Base-by-base conservation (phyloP, 208 protist genomes). In the Wallacemonas collosoma region DNA sequence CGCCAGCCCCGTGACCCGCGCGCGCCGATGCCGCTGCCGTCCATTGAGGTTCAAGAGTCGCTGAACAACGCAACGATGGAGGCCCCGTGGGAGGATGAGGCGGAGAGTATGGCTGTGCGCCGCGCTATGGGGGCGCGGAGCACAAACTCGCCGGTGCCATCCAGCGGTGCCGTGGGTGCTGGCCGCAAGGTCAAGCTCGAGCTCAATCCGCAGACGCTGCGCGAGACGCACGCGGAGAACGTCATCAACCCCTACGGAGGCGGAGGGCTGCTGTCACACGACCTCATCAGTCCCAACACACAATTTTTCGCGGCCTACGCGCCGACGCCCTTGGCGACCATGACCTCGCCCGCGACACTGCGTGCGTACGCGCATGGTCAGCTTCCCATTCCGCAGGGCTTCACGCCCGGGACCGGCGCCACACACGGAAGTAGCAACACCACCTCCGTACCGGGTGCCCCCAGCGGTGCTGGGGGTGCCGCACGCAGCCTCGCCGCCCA, bases 301-400 rank as follows among this genome's bases (percentile, higher is more conserved):
- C 90, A 95, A 77, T 93, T 93, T 77, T 95, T 93, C 69, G 87
- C 85, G n/a, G 88, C 88, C 35, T 93, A 93, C 80, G 88, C 90
- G 26, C 90, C 88, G 40, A 90, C 86, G 9, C 90, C 90, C 44
- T 72, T 95, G 63, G 90, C 81, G 26, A 71, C 72, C 17, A 89
- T 84, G 78, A 87, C 88, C 11, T 89, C 90, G 40, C 88, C 90
- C 15, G 86, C 85, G 75, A 95, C 90, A 12, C 73, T 93, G 50
- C 86, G 85, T 38, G 88, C 88, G 51, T 93, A 93, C 81, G 84
- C 87, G 35, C 88, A 93, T 74, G 79, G 86, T 36, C 82, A 89
- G 43, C 72, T 90, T 38, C 84, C 84, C 26, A 48, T 83, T n/a
- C 83, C 72, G 38, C 36, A 64, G 3, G 60, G 40, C 50, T 44